phyloP scores from a whole-genome alignment of 2,329 filamentous ascomycete species.

The Xylariomycetidae sp. region DNA sequence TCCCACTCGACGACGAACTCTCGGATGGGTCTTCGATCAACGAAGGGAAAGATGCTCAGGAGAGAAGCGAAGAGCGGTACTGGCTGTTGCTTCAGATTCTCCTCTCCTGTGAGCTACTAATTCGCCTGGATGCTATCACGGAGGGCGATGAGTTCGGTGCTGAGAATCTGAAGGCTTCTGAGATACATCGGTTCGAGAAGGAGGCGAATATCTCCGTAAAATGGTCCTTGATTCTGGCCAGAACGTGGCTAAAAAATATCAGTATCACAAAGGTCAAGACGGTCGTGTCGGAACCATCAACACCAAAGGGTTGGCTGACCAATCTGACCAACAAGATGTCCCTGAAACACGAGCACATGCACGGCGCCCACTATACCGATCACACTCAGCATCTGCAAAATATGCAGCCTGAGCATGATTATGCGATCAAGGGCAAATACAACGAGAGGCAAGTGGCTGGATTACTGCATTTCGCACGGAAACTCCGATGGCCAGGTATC shows the following conservation, averaged over 20 bases:
- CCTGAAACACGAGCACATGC: slow-evolving; percentile 32
- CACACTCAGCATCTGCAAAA: slow-evolving; percentile 32
- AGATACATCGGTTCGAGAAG: slow-evolving; percentile 58
- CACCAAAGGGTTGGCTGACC: slow-evolving; percentile 48
- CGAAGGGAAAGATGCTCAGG: slow-evolving; percentile 42
- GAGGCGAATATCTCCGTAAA: slow-evolving; percentile 58
- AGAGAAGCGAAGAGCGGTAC: slow-evolving; percentile 58
- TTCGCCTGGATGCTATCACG: slow-evolving; percentile 59
- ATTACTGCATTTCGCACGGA: slow-evolving; percentile 58
- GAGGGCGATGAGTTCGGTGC: slow-evolving; percentile 53
- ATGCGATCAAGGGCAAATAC: slow-evolving; percentile 51
- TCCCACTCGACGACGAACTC: slow-evolving; percentile 45
- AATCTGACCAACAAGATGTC: slow-evolving; percentile 52
- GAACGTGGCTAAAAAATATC: slow-evolving; percentile 66
- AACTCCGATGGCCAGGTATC: slow-evolving; percentile 58
- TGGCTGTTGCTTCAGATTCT: slow-evolving; percentile 65
- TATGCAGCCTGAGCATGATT: slow-evolving; percentile 30
- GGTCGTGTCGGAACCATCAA: slow-evolving; percentile 27
- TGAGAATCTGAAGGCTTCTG: slow-evolving; percentile 47
- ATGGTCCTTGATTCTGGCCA: slow-evolving; percentile 62
- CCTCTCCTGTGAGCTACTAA: slow-evolving; percentile 59
- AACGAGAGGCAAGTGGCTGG: slow-evolving; percentile 56
- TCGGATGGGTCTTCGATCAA: slow-evolving; percentile 48
- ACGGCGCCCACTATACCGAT: slow-evolving; percentile 31
- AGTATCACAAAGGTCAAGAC: slow-evolving; percentile 45